These are phyloP conservation scores for Crepidotus variabilis DNA, from an alignment of 768 basidiomycete species.

Conservation along the genomic window DNA sequence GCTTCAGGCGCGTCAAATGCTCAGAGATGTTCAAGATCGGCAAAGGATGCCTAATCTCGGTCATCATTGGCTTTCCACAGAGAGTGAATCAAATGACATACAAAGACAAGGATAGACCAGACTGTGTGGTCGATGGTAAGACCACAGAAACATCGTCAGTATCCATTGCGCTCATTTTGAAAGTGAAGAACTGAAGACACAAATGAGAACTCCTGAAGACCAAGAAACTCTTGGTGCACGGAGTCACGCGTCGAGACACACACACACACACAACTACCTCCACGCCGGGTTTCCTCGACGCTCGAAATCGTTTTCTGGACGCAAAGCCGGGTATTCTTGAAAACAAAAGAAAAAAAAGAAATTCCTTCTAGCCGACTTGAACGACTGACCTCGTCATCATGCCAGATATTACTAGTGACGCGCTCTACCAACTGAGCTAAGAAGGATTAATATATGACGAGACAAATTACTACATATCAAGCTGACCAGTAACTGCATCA, in stretches of 20 bases:
- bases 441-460: slow-evolving; percentile 26
- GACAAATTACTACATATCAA: not conserved
- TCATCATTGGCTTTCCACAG: slow-evolving; percentile 12
- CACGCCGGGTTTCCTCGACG: no score
- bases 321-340: not conserved
- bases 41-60: slow-evolving; percentile 75
- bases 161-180: slow-evolving; percentile 58
- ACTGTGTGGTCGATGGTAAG: slow-evolving; percentile 64
- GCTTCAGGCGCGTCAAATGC: slow-evolving; percentile 81
- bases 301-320: no score
- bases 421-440: slow-evolving; percentile 58
- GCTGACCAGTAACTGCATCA: not conserved
- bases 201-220: not conserved
- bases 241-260: not conserved
- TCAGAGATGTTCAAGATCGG: slow-evolving; percentile 97
- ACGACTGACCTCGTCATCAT: slow-evolving; percentile 31
- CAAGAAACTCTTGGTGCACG: not conserved
- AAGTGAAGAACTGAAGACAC: slow-evolving; percentile 14
- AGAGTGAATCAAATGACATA: slow-evolving; percentile 28
- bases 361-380: slow-evolving; percentile 32
- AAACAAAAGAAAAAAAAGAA: slow-evolving; percentile 4
- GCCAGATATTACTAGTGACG: slow-evolving; percentile 40
- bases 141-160: slow-evolving; percentile 76
- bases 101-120: slow-evolving; percentile 74
- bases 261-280: no score